Evolutionary conservation across 805 yeast genomes (phyloP), one percentile per base, ranked within the genome.

Genomic region (Suhomyces kilbournensis): DNA sequence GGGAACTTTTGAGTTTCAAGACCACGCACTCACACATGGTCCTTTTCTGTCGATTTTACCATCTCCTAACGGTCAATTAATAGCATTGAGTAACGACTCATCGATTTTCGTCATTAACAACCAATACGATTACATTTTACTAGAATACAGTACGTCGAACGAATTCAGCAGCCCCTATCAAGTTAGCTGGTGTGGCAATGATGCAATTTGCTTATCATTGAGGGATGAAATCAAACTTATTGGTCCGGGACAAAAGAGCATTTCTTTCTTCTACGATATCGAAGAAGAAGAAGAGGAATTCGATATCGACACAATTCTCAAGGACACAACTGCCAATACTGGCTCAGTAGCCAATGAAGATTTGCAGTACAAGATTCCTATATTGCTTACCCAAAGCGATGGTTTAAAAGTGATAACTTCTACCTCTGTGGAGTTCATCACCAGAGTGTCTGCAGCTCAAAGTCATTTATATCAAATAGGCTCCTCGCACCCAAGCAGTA

Each of bases 111-210:
- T 88, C 7, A 65, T 78, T 22, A 78, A 83, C 49, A 66, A 71
- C 42, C 77, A 72, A 50, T 79, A 82, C 52, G 68, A 73, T 51
- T 70, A 70, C 28, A 68, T 72, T 5, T 67, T 81, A 14, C 67
- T 78, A 43, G 79, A 75, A 46, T 79, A 74, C 59, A 76, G 71
- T 53, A 64, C 76, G 7, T 70, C 80, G 4, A 67, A 66, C 44
- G 76, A 75, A 54, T 62, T 66, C 25, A 50, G 67, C 4, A 53
- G 59, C 0, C 84, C 86, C 0, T 66, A 61, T 42, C 77, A 78
- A 53, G 69, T 88, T 17, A 77, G 76, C 52, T 94, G 97, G 98
- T 86, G 97, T 64, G 90, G 93, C 0, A 83, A 85, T 58, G 96
- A 90, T 67, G 90, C 94, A 0, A 83, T 92, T 1, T 83, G 85